Percentiles rank a stretch among this genome's conserved stretches.
These are phyloP conservation scores for Camelina hispida DNA, from an alignment of 345 rosid species.

Conservation along the genomic window DNA sequence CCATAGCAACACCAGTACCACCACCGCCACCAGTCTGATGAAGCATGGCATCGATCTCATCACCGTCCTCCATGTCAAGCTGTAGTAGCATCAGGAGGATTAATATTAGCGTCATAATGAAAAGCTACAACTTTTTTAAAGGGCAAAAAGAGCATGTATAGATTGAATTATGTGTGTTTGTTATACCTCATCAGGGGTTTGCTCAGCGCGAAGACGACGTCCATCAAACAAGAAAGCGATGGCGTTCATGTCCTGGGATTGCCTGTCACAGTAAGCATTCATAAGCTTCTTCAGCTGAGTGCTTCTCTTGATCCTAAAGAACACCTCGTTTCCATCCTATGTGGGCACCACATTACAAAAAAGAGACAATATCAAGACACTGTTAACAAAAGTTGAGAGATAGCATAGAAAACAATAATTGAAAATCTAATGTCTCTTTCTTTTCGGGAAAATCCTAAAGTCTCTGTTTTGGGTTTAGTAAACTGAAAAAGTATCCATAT, in stretches of 20 bases:
- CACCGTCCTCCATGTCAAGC: slow-evolving; percentile 92
- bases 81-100: slow-evolving; percentile 35
- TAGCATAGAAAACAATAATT: neutral
- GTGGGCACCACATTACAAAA: no score
- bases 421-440: neutral
- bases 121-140: neutral
- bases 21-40: slow-evolving; percentile 65
- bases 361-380: no score
- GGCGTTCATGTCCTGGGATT: slow-evolving; percentile 74
- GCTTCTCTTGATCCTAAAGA: slow-evolving; percentile 84
- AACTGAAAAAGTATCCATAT: no score
- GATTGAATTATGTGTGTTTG: neutral
- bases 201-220: slow-evolving; percentile 78
- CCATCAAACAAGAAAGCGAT: slow-evolving; percentile 92
- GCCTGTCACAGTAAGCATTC: slow-evolving; percentile 90
- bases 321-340: slow-evolving; percentile 87
- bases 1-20: neutral
- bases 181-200: slow-evolving; percentile 85
- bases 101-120: neutral
- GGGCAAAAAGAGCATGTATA: neutral
- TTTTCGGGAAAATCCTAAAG: no score
- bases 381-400: neutral
- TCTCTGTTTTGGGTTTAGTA: no score
- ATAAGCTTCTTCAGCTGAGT: slow-evolving; percentile 89
- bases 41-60: slow-evolving; percentile 88